phyloP scores from a whole-genome alignment of 176 grass and related monocot species.

The Otatea glauca region DNA sequence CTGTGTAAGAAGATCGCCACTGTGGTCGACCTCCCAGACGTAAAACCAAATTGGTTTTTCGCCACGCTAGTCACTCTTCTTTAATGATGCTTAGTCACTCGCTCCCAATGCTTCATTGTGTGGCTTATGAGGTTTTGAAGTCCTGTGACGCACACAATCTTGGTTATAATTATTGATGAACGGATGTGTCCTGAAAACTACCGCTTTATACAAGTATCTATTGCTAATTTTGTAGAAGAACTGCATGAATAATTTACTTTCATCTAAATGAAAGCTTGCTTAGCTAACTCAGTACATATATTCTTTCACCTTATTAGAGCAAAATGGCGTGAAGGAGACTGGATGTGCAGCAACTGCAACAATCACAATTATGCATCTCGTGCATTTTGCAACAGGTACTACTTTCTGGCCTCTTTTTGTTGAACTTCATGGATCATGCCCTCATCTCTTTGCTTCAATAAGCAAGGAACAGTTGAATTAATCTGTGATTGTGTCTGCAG shows the following conservation, averaged over 20 bases:
- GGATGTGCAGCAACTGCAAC: slow-evolving; percentile 92
- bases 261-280: background rate
- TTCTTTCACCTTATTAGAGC: slow-evolving; percentile 55
- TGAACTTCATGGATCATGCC: slow-evolving; percentile 3
- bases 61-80: too few species aligned
- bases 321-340: slow-evolving; percentile 98
- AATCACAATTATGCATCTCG: slow-evolving; percentile 99
- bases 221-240: background rate
- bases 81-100: too few species aligned
- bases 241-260: slow-evolving; percentile 8
- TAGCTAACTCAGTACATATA: background rate
- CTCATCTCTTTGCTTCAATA: slow-evolving; percentile 7
- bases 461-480: background rate
- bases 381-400: slow-evolving; percentile 92
- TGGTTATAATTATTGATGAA: background rate
- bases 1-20: too few species aligned
- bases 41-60: too few species aligned
- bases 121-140: background rate
- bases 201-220: slow-evolving; percentile 25
- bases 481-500: background rate
- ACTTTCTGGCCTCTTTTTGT: slow-evolving; percentile 14
- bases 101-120: too few species aligned
- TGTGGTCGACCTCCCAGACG: too few species aligned
- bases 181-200: background rate
- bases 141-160: background rate